These are phyloP conservation scores for Gossypium sturtianum DNA, from an alignment of 345 rosid species.

Conservation along the genomic window DNA sequence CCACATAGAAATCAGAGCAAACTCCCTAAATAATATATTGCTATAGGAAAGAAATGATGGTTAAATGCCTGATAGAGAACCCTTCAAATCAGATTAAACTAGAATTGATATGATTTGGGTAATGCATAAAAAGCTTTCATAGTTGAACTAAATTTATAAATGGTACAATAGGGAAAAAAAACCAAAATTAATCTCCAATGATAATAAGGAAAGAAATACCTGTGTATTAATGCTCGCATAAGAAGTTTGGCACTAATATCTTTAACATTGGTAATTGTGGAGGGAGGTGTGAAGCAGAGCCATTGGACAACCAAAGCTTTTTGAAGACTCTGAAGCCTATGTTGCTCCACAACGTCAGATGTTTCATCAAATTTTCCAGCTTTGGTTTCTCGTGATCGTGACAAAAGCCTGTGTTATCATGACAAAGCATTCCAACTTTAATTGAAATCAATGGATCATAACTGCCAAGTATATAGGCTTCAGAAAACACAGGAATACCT, in stretches of 20 bases:
- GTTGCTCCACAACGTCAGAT: conserved; percentile 87
- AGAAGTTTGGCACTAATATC: conserved; percentile 67
- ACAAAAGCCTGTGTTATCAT: conserved; percentile 65
- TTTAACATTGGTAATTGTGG: conserved; percentile 62
- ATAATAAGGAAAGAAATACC: conserved; percentile 37
- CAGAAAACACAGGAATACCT: conserved; percentile 43
- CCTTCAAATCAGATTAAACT: neutral
- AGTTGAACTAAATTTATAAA: neutral
- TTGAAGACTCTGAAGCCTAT: conserved; percentile 84
- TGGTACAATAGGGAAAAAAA: neutral
- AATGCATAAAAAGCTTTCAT: neutral
- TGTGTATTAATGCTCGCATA: conserved; percentile 73
- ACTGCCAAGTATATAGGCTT: conserved; percentile 15
- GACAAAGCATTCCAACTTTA: neutral
- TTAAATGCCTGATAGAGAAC: neutral
- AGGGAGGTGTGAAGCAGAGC: conserved; percentile 97
- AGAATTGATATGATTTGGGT: neutral
- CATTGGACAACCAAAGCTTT: conserved; percentile 92
- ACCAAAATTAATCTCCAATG: neutral
- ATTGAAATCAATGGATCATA: conserved; percentile 11
- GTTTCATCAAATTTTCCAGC: conserved; percentile 66
- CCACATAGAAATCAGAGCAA: conserved; percentile 96
- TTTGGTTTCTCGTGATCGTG: conserved; percentile 85
- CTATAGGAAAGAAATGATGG: conserved; percentile 29
- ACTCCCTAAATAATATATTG: conserved; percentile 91